A percentile compares a stretch with the other conserved stretches of the same genome.
These are phyloP conservation scores for Epichloe coenophiala DNA, from an alignment of 2,329 filamentous ascomycete genomes.

Conservation along the genomic window DNA sequence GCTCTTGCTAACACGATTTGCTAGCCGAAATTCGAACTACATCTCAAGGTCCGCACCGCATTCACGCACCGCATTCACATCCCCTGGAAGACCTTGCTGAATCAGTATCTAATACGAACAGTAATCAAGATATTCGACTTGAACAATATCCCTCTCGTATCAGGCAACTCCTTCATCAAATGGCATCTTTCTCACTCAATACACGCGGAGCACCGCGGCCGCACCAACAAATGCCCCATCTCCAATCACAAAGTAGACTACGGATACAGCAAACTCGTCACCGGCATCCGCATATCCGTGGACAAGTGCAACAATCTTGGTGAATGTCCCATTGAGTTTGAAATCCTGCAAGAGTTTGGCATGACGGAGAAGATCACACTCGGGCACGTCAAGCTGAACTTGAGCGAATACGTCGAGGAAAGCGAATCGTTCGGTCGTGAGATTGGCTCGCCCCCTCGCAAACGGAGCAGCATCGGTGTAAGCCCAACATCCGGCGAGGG, in stretches of 20 bases:
- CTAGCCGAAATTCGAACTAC: conserved; percentile 82
- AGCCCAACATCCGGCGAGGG: conserved; percentile 22
- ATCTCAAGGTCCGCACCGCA: conserved; percentile 48
- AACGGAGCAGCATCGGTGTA: conserved; percentile 19
- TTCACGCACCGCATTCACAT: neutral
- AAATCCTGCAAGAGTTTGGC: conserved; percentile 80
- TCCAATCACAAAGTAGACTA: conserved; percentile 56
- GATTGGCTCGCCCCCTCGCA: conserved; percentile 19
- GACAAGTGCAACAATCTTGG: conserved; percentile 69
- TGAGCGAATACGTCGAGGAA: conserved; percentile 88
- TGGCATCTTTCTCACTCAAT: conserved; percentile 84
- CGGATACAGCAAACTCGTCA: conserved; percentile 60
- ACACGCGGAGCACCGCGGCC: conserved; percentile 75
- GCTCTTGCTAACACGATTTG: neutral
- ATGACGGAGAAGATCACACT: conserved; percentile 63
- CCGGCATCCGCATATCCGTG: conserved; percentile 64
- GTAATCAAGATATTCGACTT: conserved; percentile 67
- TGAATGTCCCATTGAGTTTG: conserved; percentile 72
- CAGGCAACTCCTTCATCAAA: conserved; percentile 75
- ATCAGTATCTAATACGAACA: neutral
- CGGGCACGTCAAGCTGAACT: conserved; percentile 70
- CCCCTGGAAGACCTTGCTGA: no score
- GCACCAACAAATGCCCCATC: conserved; percentile 51
- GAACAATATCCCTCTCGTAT: conserved; percentile 89
- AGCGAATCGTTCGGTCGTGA: conserved; percentile 42